phyloP scores from a whole-genome alignment of 2,329 filamentous ascomycete genomes.

The Laburnicola sp. region DNA sequence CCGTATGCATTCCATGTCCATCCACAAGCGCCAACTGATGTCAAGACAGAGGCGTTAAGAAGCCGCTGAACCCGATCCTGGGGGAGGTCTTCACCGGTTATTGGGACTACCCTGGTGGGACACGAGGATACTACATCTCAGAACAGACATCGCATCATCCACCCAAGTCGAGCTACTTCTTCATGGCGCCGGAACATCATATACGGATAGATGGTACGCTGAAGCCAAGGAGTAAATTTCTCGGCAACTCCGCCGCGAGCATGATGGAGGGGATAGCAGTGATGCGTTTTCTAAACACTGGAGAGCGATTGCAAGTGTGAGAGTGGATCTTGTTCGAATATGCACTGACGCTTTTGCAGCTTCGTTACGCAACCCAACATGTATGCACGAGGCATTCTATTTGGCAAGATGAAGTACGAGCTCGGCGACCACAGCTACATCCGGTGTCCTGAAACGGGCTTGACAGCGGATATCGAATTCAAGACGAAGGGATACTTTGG shows the following conservation, averaged over 20 bases:
- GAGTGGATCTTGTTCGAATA: not conserved
- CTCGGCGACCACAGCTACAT: slow-evolving; percentile 95
- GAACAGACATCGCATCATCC: slow-evolving; percentile 98
- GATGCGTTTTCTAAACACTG: slow-evolving; percentile 77
- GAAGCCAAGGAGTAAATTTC: slow-evolving; percentile 90
- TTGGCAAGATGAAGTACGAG: slow-evolving; percentile 99
- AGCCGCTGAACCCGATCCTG: slow-evolving; percentile 93
- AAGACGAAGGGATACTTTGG: slow-evolving; percentile 98
- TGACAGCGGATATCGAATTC: slow-evolving; percentile 93
- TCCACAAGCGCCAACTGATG: slow-evolving; percentile 29
- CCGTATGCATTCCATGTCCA: slow-evolving; percentile 63
- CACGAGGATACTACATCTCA: slow-evolving; percentile 89
- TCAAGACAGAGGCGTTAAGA: slow-evolving; percentile 82
- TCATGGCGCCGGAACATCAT: slow-evolving; percentile 90
- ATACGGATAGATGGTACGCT: slow-evolving; percentile 95
- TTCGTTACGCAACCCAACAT: slow-evolving; percentile 97
- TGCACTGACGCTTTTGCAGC: slow-evolving; percentile 51
- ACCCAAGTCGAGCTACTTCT: slow-evolving; percentile 98
- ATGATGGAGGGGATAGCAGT: slow-evolving; percentile 97
- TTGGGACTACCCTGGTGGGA: slow-evolving; percentile 87
- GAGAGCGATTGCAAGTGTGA: slow-evolving; percentile 79
- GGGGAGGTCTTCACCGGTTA: slow-evolving; percentile 94
- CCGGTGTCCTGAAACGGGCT: slow-evolving; percentile 81
- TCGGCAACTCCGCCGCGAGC: slow-evolving; percentile 96
- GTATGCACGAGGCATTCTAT: slow-evolving; percentile 95